Evolutionary conservation across 805 yeast species (phyloP).

Genomic region (Komagataella pastoris): DNA sequence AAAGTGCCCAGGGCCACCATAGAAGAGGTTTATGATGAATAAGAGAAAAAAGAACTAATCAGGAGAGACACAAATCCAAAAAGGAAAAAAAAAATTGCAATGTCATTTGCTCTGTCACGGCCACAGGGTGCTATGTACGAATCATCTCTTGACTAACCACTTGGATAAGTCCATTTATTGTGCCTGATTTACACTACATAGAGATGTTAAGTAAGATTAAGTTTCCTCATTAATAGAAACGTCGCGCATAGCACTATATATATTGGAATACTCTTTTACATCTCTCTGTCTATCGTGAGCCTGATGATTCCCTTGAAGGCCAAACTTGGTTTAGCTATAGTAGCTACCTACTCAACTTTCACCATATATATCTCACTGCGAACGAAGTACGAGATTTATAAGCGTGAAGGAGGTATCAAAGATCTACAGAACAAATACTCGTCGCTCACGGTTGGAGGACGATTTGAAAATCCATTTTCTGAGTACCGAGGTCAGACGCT

Average conservation of each 20-base stretch:
- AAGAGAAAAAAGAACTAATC: neutral
- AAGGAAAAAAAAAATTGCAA: neutral
- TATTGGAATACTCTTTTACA: no score
- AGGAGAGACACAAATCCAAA: no score
- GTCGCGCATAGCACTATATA: no score
- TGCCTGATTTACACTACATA: neutral
- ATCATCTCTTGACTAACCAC: neutral
- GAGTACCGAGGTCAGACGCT: slow-evolving; percentile 87
- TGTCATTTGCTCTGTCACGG: neutral
- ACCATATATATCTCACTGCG: slow-evolving; percentile 46
- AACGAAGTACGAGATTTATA: slow-evolving; percentile 39
- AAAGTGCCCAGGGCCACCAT: neutral
- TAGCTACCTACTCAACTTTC: slow-evolving; percentile 47
- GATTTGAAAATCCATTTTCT: slow-evolving; percentile 81
- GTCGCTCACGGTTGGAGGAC: slow-evolving; percentile 48
- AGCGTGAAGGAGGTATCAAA: slow-evolving; percentile 14
- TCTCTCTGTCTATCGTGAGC: neutral
- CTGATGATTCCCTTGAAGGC: slow-evolving; percentile 12
- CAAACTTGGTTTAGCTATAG: slow-evolving; percentile 27
- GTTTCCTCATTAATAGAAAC: no score
- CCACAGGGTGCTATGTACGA: neutral
- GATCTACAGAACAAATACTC: slow-evolving; percentile 20
- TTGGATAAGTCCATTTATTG: neutral
- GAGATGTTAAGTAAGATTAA: neutral
- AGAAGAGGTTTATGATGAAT: neutral